Evolutionary conservation across 2,329 filamentous ascomycete genomes (phyloP).

Genomic region (Alternaria sp.): DNA sequence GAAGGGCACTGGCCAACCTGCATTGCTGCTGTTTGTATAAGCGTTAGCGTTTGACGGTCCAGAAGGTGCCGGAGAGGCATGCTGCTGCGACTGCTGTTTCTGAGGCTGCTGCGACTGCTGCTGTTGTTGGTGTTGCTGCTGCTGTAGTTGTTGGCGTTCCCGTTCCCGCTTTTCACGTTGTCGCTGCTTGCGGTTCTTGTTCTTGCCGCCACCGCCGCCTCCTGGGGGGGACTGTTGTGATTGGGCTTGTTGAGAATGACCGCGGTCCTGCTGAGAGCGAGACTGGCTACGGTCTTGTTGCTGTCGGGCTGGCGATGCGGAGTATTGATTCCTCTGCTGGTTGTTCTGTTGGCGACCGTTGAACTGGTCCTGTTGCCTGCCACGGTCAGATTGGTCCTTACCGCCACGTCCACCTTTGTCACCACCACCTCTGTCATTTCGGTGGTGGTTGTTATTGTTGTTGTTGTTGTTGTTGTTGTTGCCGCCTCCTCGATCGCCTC

Average conservation of each 20-base stretch:
- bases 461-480: constrained; percentile 2
- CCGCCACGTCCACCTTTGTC: constrained; percentile 38
- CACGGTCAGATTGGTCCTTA: constrained; percentile 38
- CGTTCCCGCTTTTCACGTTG: constrained; percentile 42
- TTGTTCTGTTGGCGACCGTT: constrained; percentile 25
- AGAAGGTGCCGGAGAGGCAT: constrained; percentile 32
- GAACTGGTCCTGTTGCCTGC: constrained; percentile 33
- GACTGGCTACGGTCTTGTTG: constrained; percentile 41
- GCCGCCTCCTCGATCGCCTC: constrained; percentile 32
- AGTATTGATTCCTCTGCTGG: constrained; percentile 33
- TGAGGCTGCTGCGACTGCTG: constrained; percentile 27
- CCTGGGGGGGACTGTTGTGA: constrained; percentile 36
- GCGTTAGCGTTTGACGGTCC: constrained; percentile 31
- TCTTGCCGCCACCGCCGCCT: constrained; percentile 33
- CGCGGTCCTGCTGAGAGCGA: constrained; percentile 18
- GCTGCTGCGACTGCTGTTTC: constrained; percentile 19
- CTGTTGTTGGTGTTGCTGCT: constrained; percentile 26
- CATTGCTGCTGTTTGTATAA: constrained; percentile 33
- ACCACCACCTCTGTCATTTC: constrained; percentile 33
- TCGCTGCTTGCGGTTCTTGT: constrained; percentile 44
- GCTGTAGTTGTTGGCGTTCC: constrained; percentile 33
- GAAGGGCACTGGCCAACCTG: constrained; percentile 34
- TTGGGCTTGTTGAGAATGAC: constrained; percentile 14
- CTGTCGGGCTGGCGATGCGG: constrained; percentile 30
- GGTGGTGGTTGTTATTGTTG: constrained; percentile 13